Evolutionary conservation across 495 filamentous ascomycete genomes (phyloP).

Genomic region (Thermothielavioides terrestris): DNA sequence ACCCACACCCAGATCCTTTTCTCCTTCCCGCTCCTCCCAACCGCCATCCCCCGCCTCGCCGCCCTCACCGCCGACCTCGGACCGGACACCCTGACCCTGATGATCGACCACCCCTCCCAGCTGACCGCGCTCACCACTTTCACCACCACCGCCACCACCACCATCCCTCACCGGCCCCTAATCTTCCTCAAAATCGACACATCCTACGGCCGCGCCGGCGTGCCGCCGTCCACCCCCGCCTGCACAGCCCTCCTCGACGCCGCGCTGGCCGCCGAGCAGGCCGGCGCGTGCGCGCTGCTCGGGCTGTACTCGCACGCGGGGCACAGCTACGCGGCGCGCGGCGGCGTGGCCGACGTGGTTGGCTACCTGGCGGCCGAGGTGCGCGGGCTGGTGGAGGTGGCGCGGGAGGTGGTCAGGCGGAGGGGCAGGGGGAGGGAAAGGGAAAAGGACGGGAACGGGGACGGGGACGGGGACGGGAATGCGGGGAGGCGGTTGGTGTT

Average conservation of each 20-base stretch:
- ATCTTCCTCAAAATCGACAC: slow-evolving; percentile 75
- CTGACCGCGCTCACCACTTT: slow-evolving; percentile 43
- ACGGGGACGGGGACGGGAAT: neutral
- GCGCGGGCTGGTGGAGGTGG: slow-evolving; percentile 43
- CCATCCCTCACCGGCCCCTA: slow-evolving; percentile 34
- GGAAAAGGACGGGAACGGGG: slow-evolving; percentile 12
- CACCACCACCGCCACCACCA: slow-evolving; percentile 26
- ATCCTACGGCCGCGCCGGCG: slow-evolving; percentile 67
- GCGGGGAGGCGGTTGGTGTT: slow-evolving; percentile 40
- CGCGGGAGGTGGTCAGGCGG: slow-evolving; percentile 22
- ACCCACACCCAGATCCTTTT: slow-evolving; percentile 53
- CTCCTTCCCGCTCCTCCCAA: slow-evolving; percentile 62
- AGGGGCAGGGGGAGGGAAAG: neutral
- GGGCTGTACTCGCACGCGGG: slow-evolving; percentile 79
- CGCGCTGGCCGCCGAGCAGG: slow-evolving; percentile 33
- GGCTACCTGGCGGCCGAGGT: slow-evolving; percentile 56
- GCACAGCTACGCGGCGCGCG: slow-evolving; percentile 50
- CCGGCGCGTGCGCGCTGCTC: slow-evolving; percentile 38
- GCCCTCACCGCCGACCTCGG: slow-evolving; percentile 42
- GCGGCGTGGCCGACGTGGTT: slow-evolving; percentile 35
- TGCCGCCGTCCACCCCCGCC: slow-evolving; percentile 40
- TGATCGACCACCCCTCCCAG: slow-evolving; percentile 66
- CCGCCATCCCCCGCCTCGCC: slow-evolving; percentile 50
- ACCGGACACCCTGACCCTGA: slow-evolving; percentile 48
- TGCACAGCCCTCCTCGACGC: slow-evolving; percentile 46